Conservation (phyloP, 345 rosid species). For the Moricandia moricandioides region DNA sequence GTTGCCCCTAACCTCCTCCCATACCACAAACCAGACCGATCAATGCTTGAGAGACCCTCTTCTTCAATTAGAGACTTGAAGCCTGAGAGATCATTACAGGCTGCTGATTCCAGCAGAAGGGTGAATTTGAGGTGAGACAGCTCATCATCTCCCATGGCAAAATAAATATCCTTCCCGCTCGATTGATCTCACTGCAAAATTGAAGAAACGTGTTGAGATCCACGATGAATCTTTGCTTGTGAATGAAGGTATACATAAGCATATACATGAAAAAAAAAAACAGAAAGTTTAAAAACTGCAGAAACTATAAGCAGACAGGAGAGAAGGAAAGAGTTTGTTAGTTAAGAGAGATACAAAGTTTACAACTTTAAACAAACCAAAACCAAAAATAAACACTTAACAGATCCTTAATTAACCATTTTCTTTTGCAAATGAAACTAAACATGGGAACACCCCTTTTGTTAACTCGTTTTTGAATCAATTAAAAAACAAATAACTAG, state of each 20-base stretch:
- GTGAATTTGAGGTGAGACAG: constrained; percentile 42
- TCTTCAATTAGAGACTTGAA: constrained; percentile 56
- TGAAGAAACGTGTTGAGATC: constrained; percentile 18
- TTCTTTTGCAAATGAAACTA: constrained; percentile 40
- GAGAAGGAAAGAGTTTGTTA: constrained; percentile 25
- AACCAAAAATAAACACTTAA: constrained; percentile 36
- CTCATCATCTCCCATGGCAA: constrained; percentile 37
- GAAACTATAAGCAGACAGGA: constrained; percentile 22
- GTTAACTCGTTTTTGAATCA: constrained; percentile 24
- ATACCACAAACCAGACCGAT: constrained; percentile 70
- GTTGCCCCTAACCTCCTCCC: constrained; percentile 60
- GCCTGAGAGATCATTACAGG: constrained; percentile 63
- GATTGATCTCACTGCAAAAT: constrained; percentile 38
- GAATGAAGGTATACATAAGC: constrained; percentile 26
- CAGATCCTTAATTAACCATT: constrained; percentile 35
- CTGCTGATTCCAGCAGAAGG: constrained; percentile 62
- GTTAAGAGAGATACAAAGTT: constrained; percentile 16
- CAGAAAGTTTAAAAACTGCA: constrained; percentile 24
- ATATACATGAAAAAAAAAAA: constrained; percentile 9
- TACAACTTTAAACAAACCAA: constrained; percentile 23
- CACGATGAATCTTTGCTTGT: constrained; percentile 6
- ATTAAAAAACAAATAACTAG: constrained; percentile 1
- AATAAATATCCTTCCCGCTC: constrained; percentile 32
- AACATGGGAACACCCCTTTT: constrained; percentile 14
- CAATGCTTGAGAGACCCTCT: constrained; percentile 48